A percentile compares a stretch with the other conserved stretches of the same genome.
These are phyloP conservation scores for Trypanosoma congolense DNA, from an alignment of 208 protist species.

Conservation along the genomic window DNA sequence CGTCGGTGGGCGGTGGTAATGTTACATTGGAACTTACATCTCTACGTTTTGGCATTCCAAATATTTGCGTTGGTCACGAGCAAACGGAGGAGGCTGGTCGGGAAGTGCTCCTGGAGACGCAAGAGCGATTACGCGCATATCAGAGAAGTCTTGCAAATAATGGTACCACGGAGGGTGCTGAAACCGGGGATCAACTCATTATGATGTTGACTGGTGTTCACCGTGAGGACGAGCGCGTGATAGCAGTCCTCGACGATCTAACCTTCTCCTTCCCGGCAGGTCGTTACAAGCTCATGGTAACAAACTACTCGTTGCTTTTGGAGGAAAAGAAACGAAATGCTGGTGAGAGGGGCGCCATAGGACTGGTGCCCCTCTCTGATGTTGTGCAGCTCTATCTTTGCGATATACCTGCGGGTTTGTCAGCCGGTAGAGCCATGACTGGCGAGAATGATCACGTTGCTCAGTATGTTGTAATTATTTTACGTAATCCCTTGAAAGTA, in stretches of 20 bases:
- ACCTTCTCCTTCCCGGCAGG: constrained; percentile 71
- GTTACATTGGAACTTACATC: constrained; percentile 57
- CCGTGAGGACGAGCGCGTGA: constrained; percentile 51
- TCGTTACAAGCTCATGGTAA: constrained; percentile 77
- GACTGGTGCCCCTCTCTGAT: constrained; percentile 56
- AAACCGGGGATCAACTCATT: constrained; percentile 33
- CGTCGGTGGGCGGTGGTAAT: constrained; percentile 2
- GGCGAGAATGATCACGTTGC: constrained; percentile 22
- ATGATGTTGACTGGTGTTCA: constrained; percentile 42
- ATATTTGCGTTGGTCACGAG: constrained; percentile 79
- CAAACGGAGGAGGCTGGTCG: constrained; percentile 79
- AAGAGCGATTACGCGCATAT: constrained; percentile 50
- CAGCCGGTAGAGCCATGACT: background rate
- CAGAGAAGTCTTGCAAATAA: constrained; percentile 41
- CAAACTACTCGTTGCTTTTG: constrained; percentile 74
- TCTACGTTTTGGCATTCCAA: constrained; percentile 78
- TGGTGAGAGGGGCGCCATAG: constrained; percentile 21
- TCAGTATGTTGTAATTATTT: constrained; percentile 79
- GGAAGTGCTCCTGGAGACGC: constrained; percentile 53
- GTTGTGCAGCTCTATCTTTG: constrained; percentile 77
- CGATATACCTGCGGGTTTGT: constrained; percentile 41
- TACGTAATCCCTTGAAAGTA: constrained; percentile 66
- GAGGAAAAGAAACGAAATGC: constrained; percentile 64
- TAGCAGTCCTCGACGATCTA: constrained; percentile 79
- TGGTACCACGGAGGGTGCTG: background rate